Percentiles rank a stretch among this genome's conserved stretches.
Conservation (phyloP, 2,329 filamentous ascomycete genomes). For the Waltergamsia citrina region DNA sequence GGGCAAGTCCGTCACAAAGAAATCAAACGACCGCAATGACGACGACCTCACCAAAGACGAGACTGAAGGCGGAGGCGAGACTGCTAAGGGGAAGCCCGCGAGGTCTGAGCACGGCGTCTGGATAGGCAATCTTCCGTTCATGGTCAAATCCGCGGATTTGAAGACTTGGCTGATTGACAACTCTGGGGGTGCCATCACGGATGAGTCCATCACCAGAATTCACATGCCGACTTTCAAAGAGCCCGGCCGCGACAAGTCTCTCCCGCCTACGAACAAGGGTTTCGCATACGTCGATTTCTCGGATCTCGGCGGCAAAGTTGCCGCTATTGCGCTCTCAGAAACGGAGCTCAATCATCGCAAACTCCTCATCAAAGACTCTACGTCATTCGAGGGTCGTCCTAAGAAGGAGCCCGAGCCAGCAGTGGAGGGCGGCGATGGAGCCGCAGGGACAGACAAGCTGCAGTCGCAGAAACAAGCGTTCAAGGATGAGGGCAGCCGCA, state of each 20-base stretch:
- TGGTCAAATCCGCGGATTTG: slow-evolving; percentile 62
- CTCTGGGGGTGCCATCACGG: slow-evolving; percentile 54
- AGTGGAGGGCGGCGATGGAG: slow-evolving; percentile 12
- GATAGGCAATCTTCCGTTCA: slow-evolving; percentile 94
- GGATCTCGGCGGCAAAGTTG: slow-evolving; percentile 56
- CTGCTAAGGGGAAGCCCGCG: slow-evolving; percentile 33
- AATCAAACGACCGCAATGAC: slow-evolving; percentile 22
- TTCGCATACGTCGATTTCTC: slow-evolving; percentile 95
- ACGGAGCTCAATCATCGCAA: slow-evolving; percentile 66
- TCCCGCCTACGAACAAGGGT: slow-evolving; percentile 61
- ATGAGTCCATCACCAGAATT: slow-evolving; percentile 71
- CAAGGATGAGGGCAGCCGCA: slow-evolving; percentile 56
- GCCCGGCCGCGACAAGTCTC: slow-evolving; percentile 19
- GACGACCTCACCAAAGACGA: slow-evolving; percentile 15
- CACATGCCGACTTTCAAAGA: slow-evolving; percentile 64
- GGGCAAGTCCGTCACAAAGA: slow-evolving; percentile 47
- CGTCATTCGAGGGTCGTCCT: slow-evolving; percentile 83
- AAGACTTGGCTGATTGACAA: slow-evolving; percentile 71
- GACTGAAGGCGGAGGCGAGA: slow-evolving; percentile 18
- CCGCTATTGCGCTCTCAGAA: slow-evolving; percentile 82
- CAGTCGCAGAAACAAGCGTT: slow-evolving; percentile 18
- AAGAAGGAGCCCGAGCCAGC: slow-evolving; percentile 43
- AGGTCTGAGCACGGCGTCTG: slow-evolving; percentile 82
- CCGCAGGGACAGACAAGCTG: slow-evolving; percentile 15
- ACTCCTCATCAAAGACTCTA: slow-evolving; percentile 88